These are phyloP conservation scores for Lipomyces yarrowii DNA, from an alignment of 1,139 yeast species.

Conservation along the genomic window DNA sequence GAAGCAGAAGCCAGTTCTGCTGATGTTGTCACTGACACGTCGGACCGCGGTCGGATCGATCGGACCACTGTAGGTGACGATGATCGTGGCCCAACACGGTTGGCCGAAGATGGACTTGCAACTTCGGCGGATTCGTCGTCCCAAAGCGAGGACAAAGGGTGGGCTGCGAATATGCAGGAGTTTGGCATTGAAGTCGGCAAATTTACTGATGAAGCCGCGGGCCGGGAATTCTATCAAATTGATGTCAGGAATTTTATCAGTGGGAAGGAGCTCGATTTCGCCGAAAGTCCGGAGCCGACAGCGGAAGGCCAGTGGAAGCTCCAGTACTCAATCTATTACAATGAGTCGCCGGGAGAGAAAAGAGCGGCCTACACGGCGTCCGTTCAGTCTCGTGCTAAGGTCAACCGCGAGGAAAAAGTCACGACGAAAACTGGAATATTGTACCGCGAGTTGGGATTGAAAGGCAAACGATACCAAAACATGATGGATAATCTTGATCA, in stretches of 20 bases:
- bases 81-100: background rate
- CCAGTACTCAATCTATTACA: constrained; percentile 9
- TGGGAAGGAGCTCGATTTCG: constrained; percentile 7
- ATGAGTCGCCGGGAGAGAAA: constrained; percentile 1
- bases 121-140: background rate
- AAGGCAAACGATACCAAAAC: constrained; percentile 15
- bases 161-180: background rate
- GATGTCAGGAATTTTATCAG: constrained; percentile 16
- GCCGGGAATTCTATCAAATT: constrained; percentile 7
- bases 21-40: constrained; percentile 12
- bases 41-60: constrained; percentile 19
- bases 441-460: constrained; percentile 9
- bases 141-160: constrained; percentile 1
- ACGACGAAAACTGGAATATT: background rate
- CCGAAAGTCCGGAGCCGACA: constrained; percentile 15
- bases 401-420: background rate
- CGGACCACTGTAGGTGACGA: constrained; percentile 2
- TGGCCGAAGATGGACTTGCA: background rate
- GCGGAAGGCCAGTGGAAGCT: constrained; percentile 12
- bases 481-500: constrained; percentile 15
- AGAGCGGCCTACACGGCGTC: background rate
- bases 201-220: background rate
- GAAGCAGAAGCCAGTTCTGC: background rate
- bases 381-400: background rate
- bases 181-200: background rate